These are phyloP conservation scores for Colletotrichum shisoi DNA, from an alignment of 2,329 filamentous ascomycete genomes.

Conservation along the genomic window DNA sequence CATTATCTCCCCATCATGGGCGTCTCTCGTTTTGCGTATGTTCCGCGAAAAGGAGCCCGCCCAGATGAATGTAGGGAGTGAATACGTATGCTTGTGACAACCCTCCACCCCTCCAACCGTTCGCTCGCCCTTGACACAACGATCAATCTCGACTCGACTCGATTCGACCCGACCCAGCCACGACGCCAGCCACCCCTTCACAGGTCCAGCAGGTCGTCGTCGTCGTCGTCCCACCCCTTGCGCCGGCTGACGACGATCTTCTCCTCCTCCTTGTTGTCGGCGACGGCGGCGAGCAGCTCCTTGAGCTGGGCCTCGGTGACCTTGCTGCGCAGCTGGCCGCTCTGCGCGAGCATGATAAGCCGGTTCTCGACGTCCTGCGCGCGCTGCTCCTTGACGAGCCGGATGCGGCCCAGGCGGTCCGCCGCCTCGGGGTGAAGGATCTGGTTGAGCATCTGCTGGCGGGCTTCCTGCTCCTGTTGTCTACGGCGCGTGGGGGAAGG, in stretches of 20 bases:
- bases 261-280: conserved; percentile 78
- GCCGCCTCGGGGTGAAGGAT: conserved; percentile 94
- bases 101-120: neutral
- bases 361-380: conserved; percentile 91
- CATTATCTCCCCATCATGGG: neutral
- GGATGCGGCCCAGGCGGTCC: conserved; percentile 91
- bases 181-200: conserved; percentile 44
- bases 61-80: neutral
- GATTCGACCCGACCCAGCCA: neutral
- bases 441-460: conserved; percentile 80
- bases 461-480: conserved; percentile 69
- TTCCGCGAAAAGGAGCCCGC: neutral
- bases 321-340: conserved; percentile 84
- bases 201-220: conserved; percentile 76
- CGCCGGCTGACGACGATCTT: conserved; percentile 87
- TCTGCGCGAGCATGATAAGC: conserved; percentile 87
- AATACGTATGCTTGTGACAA: conserved; percentile 4
- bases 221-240: conserved; percentile 85
- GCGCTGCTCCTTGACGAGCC: conserved; percentile 91
- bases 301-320: conserved; percentile 94
- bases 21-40: neutral
- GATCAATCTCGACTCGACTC: neutral
- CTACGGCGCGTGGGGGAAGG: conserved; percentile 42
- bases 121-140: too few relatives aligned
- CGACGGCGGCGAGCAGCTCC: conserved; percentile 83